These are phyloP conservation scores for Debaryomyces prosopidis DNA, from an alignment of 805 yeast species.

Conservation along the genomic window DNA sequence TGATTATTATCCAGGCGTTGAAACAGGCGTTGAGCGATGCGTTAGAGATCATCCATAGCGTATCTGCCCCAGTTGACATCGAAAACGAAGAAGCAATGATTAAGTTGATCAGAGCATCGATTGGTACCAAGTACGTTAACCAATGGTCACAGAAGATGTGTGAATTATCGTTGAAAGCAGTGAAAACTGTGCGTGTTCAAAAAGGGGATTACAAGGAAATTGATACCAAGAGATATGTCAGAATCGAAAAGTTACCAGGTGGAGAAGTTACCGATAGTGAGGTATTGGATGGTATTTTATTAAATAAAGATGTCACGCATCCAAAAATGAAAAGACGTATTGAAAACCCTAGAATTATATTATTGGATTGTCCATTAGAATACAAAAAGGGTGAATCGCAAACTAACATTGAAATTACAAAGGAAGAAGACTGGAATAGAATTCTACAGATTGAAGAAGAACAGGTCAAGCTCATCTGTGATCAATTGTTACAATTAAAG, in stretches of 20 bases:
- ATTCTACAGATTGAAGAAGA: constrained; percentile 96
- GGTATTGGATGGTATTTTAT: constrained; percentile 87
- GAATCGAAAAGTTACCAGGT: constrained; percentile 96
- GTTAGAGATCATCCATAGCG: constrained; percentile 77
- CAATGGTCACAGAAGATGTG: constrained; percentile 94
- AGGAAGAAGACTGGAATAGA: constrained; percentile 95
- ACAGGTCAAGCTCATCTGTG: constrained; percentile 87
- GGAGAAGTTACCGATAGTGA: constrained; percentile 90
- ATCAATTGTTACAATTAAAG: constrained; percentile 75
- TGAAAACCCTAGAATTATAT: constrained; percentile 83
- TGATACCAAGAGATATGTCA: constrained; percentile 88
- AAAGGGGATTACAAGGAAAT: constrained; percentile 71
- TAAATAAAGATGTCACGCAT: constrained; percentile 97
- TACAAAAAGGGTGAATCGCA: constrained; percentile 99
- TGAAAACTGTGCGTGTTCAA: constrained; percentile 72
- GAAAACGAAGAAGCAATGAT: constrained; percentile 85
- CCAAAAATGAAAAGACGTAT: constrained; percentile 94
- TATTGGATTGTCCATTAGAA: constrained; percentile 95
- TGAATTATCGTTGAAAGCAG: constrained; percentile 81
- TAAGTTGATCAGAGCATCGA: constrained; percentile 81
- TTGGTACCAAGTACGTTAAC: constrained; percentile 92
- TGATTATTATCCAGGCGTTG: constrained; percentile 89
- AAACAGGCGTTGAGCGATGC: constrained; percentile 91
- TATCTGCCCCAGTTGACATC: constrained; percentile 81
- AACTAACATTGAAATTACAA: constrained; percentile 94